phyloP scores from a whole-genome alignment of 768 basidiomycete species.

The Rhodocollybia butyracea region DNA sequence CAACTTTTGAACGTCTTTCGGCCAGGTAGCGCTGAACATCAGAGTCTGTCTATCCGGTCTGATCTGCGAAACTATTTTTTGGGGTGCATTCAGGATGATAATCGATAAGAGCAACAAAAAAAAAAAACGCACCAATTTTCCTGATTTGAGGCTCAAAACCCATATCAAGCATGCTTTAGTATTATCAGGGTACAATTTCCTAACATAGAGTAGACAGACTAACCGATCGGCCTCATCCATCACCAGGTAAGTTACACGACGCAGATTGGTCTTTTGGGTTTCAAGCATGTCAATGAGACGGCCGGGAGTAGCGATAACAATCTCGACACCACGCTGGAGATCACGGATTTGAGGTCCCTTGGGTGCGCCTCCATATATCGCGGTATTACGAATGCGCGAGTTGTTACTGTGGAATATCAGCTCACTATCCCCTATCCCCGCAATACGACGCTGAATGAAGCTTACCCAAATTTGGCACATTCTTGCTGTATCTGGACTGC shows the following conservation, averaged over 20 bases:
- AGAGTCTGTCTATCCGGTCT: slow-evolving; percentile 97
- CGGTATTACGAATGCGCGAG: slow-evolving; percentile 96
- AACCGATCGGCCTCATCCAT: slow-evolving; percentile 99
- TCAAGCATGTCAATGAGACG: slow-evolving; percentile 99
- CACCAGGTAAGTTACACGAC: slow-evolving; percentile 90
- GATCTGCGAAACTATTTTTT: slow-evolving; percentile 86
- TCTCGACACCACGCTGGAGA: slow-evolving; percentile 93
- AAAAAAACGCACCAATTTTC: slow-evolving; percentile 72
- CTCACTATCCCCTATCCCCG: neutral
- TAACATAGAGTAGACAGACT: no score
- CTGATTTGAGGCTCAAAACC: slow-evolving; percentile 99
- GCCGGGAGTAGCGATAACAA: slow-evolving; percentile 98
- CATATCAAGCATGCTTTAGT: slow-evolving; percentile 99
- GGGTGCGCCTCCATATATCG: slow-evolving; percentile 97
- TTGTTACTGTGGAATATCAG: slow-evolving; percentile 50
- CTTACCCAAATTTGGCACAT: slow-evolving; percentile 95
- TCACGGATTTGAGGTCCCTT: slow-evolving; percentile 99
- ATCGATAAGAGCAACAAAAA: slow-evolving; percentile 83
- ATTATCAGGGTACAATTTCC: slow-evolving; percentile 99
- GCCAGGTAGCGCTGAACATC: slow-evolving; percentile 99
- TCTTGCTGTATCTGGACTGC: slow-evolving; percentile 99
- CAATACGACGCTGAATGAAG: slow-evolving; percentile 9
- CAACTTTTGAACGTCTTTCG: slow-evolving; percentile 97
- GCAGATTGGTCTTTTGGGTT: slow-evolving; percentile 92
- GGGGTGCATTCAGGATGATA: slow-evolving; percentile 99